These are phyloP conservation scores for Boletus pseudo-olivaceus DNA, from an alignment of 768 basidiomycete genomes.

Conservation along the genomic window DNA sequence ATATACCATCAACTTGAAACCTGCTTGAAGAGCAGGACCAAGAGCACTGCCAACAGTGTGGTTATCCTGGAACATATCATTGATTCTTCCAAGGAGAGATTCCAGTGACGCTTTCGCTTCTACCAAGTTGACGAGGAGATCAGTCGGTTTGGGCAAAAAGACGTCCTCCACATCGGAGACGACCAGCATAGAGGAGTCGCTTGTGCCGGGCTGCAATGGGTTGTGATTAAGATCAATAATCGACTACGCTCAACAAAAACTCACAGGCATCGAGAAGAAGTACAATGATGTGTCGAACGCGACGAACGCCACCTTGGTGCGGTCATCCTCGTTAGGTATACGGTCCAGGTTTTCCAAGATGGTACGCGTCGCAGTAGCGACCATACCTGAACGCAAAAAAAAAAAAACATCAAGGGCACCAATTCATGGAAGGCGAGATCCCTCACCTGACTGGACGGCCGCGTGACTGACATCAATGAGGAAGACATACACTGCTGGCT, in stretches of 20 bases:
- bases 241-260: background rate
- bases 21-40: slow-evolving; percentile 92
- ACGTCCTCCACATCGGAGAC: slow-evolving; percentile 97
- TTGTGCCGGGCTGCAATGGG: slow-evolving; percentile 50
- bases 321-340: slow-evolving; percentile 89
- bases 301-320: slow-evolving; percentile 91
- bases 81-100: slow-evolving; percentile 73
- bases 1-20: slow-evolving; percentile 86
- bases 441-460: slow-evolving; percentile 82
- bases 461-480: slow-evolving; percentile 94
- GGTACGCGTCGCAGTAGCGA: slow-evolving; percentile 95
- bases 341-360: slow-evolving; percentile 94
- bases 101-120: slow-evolving; percentile 83
- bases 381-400: slow-evolving; percentile 66
- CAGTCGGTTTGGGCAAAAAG: slow-evolving; percentile 94
- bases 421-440: background rate
- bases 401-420: background rate
- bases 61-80: slow-evolving; percentile 98
- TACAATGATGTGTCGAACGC: slow-evolving; percentile 91
- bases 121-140: slow-evolving; percentile 90
- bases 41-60: slow-evolving; percentile 89
- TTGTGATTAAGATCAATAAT: background rate
- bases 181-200: slow-evolving; percentile 92
- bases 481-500: slow-evolving; percentile 96
- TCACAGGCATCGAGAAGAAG: slow-evolving; percentile 89